Percentiles rank a stretch among this genome's conserved stretches.
Evolutionary conservation across 176 grass and related monocot species (phyloP).

Genomic region (Chrysopogon serrulatus): DNA sequence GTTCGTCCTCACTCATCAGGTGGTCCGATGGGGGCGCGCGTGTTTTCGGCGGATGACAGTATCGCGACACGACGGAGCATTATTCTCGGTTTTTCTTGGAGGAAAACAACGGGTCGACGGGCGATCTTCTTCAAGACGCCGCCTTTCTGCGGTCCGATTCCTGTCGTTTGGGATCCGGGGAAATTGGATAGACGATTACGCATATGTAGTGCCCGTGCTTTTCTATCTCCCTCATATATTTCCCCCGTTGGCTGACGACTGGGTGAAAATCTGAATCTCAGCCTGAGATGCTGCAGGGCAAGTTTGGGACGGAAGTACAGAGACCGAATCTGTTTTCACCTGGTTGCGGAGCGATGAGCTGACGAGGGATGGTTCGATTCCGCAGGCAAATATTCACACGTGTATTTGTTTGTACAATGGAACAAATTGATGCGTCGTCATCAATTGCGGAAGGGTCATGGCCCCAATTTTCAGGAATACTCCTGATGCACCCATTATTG

Average conservation of each 20-base stretch:
- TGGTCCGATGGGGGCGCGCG: background rate
- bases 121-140: background rate
- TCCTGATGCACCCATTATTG: no score
- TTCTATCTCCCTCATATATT: background rate
- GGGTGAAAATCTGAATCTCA: background rate
- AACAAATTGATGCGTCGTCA: no score
- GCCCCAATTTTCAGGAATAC: no score
- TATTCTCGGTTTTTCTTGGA: background rate
- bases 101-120: conserved; percentile 27
- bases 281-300: background rate
- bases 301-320: background rate
- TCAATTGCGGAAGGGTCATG: no score
- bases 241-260: background rate
- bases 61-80: background rate
- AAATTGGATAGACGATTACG: background rate
- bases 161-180: background rate
- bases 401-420: no score
- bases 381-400: no score
- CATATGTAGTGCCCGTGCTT: background rate
- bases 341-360: background rate
- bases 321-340: background rate
- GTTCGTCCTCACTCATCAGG: background rate
- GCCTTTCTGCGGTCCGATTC: conserved; percentile 19
- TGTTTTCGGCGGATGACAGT: background rate
- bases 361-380: background rate